Conservation (phyloP, 2,329 filamentous ascomycete species). For the Didymella glomerata region DNA sequence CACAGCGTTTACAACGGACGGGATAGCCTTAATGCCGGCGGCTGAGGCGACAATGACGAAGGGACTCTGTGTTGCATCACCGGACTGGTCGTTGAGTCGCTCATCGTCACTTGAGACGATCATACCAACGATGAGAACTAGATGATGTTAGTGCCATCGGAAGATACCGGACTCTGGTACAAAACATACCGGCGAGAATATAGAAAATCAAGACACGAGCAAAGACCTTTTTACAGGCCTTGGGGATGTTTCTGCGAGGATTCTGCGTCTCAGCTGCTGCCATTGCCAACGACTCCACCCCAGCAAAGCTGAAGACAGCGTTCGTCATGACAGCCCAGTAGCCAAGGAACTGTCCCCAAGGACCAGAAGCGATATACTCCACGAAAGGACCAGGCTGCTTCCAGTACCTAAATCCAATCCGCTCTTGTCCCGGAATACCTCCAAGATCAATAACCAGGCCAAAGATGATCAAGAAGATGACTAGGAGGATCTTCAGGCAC, state of each 20-base stretch:
- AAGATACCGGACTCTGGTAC: neutral
- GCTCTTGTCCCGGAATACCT: slow-evolving; percentile 38
- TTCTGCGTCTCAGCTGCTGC: slow-evolving; percentile 44
- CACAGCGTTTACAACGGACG: slow-evolving; percentile 76
- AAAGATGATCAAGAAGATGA: slow-evolving; percentile 41
- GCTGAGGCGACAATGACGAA: slow-evolving; percentile 70
- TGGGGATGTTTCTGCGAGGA: slow-evolving; percentile 56
- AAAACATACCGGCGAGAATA: slow-evolving; percentile 39
- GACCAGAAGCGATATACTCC: slow-evolving; percentile 58
- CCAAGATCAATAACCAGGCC: slow-evolving; percentile 43
- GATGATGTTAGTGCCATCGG: neutral
- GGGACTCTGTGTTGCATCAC: slow-evolving; percentile 39
- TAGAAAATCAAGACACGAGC: slow-evolving; percentile 65
- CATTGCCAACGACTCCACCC: slow-evolving; percentile 42
- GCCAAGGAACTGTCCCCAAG: slow-evolving; percentile 68
- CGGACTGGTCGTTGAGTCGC: slow-evolving; percentile 56
- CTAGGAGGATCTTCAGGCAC: slow-evolving; percentile 54
- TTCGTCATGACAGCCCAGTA: slow-evolving; percentile 64
- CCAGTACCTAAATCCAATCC: slow-evolving; percentile 72
- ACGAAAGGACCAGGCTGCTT: slow-evolving; percentile 65
- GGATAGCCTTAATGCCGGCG: slow-evolving; percentile 72
- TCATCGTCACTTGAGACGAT: slow-evolving; percentile 62
- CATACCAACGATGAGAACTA: slow-evolving; percentile 63
- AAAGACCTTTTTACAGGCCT: slow-evolving; percentile 62
- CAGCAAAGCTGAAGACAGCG: slow-evolving; percentile 51